Conservation (phyloP, 2,329 filamentous ascomycete species). For the Alternaria dauci region DNA sequence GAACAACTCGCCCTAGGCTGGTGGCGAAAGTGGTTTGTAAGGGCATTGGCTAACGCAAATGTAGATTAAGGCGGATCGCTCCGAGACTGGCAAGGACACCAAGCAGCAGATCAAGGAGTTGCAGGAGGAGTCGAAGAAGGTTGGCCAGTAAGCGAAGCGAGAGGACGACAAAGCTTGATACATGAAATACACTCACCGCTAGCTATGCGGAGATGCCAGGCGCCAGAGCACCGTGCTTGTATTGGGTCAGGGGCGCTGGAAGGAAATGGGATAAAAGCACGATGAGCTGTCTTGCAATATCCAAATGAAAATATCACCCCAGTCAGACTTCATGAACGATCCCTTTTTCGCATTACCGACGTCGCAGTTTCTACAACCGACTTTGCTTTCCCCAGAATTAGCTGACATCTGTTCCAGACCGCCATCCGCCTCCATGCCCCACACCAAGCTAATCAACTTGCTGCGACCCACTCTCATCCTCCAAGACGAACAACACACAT, state of each 20-base stretch:
- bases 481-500: not conserved
- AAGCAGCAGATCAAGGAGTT: constrained; percentile 56
- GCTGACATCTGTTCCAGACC: not conserved
- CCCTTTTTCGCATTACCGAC: rapidly evolving
- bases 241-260: not conserved
- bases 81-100: constrained; percentile 50
- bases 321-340: not conserved
- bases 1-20: not conserved
- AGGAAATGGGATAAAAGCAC: not conserved
- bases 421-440: not conserved
- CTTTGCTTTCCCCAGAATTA: not conserved
- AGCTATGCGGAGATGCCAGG: not conserved
- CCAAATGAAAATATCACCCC: not conserved
- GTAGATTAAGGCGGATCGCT: constrained; percentile 55
- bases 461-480: not conserved
- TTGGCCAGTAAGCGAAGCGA: not conserved
- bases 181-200: not conserved
- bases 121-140: constrained; percentile 56
- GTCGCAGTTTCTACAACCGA: not conserved
- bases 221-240: not conserved
- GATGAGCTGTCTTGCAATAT: constrained; percentile 8
- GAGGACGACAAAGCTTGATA: not conserved
- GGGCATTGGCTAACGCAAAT: constrained; percentile 3
- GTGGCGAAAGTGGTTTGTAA: not conserved
- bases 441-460: not conserved